phyloP scores from a whole-genome alignment of 176 grass and related monocot species.

The Rhynchospora tenuis region DNA sequence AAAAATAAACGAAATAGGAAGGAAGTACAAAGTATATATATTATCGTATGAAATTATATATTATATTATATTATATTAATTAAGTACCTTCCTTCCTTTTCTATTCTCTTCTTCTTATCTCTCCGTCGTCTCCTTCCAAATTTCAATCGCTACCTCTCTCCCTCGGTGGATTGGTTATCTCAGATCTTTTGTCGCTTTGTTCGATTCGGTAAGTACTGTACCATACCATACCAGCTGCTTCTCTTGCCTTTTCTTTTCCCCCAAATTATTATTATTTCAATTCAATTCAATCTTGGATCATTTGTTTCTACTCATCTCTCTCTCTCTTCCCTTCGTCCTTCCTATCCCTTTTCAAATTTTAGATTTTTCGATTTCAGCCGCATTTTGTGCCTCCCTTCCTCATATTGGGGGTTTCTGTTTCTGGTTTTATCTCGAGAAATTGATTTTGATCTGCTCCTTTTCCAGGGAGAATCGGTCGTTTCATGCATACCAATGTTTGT shows the following conservation, averaged over 20 bases:
- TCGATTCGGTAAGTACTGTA: constrained; percentile 25
- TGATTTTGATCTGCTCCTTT: background rate
- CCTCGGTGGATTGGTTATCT: too few relatives aligned
- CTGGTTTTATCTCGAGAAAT: background rate
- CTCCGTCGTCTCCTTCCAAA: too few relatives aligned
- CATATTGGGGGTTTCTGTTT: background rate
- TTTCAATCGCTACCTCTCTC: background rate
- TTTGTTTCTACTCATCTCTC: background rate
- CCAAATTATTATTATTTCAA: background rate
- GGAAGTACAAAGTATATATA: too few relatives aligned
- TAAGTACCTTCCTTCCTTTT: background rate
- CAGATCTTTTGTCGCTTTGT: background rate
- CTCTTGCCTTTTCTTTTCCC: background rate
- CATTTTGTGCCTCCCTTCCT: background rate
- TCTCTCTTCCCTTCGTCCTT: background rate
- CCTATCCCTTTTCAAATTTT: background rate
- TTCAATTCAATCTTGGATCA: background rate
- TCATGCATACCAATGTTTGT: background rate
- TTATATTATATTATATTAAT: too few relatives aligned
- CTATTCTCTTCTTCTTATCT: background rate
- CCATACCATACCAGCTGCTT: too few relatives aligned
- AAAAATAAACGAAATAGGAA: too few relatives aligned
- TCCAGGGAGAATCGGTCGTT: background rate
- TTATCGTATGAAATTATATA: too few relatives aligned
- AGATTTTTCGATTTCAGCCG: background rate